Conservation (phyloP, 192 early-diverging fungal genomes). For the Entomortierella lignicola region DNA sequence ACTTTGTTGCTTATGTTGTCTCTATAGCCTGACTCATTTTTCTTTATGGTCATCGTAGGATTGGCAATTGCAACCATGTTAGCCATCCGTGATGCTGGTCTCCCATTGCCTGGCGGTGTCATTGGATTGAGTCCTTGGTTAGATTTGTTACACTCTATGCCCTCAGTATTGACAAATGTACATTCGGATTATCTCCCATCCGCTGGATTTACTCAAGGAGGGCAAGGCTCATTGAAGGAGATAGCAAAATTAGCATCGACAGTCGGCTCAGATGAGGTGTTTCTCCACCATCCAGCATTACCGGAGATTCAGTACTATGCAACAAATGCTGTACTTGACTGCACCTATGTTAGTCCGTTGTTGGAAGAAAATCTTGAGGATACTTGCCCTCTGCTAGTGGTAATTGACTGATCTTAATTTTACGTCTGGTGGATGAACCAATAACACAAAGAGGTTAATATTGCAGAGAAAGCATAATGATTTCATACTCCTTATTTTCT, state of each 20-base stretch:
- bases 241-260: constrained; percentile 16
- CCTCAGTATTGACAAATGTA: constrained; percentile 43
- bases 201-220: constrained; percentile 44
- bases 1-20: too few relatives aligned
- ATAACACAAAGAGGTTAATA: too few relatives aligned
- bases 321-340: constrained; percentile 51
- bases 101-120: constrained; percentile 67
- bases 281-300: constrained; percentile 40
- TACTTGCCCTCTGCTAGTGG: constrained; percentile 57
- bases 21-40: too few relatives aligned
- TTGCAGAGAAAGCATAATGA: too few relatives aligned
- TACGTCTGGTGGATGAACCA: too few relatives aligned
- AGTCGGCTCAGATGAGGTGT: constrained; percentile 7
- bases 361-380: constrained; percentile 52
- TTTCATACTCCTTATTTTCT: not conserved
- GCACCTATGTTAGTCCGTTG: constrained; percentile 60
- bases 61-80: constrained; percentile 65
- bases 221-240: constrained; percentile 13
- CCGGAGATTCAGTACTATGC: constrained; percentile 61
- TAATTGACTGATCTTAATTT: constrained; percentile 22
- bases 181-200: constrained; percentile 58
- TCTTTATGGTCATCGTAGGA: constrained; percentile 2
- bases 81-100: constrained; percentile 65
- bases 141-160: constrained; percentile 62
- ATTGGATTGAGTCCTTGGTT: constrained; percentile 73